Base-by-base conservation (phyloP, 2,329 filamentous ascomycete genomes). In the Fusarium oligoseptatum region DNA sequence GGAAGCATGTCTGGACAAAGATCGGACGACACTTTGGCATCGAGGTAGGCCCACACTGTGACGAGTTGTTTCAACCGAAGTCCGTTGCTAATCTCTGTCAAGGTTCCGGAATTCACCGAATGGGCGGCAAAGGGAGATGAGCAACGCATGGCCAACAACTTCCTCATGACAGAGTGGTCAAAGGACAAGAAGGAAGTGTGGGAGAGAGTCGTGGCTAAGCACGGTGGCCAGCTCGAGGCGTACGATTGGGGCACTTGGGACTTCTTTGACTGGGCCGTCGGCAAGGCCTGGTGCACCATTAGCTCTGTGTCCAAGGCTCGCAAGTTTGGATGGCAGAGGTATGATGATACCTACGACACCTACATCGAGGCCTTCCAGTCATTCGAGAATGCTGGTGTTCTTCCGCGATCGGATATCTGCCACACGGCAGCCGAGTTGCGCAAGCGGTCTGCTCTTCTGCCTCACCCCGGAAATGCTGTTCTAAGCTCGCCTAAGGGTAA, bases 211-310 rank as follows among this genome's bases (percentile, higher is more conserved):
- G 73, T 74, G 9, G 64, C 62, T 11, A 75, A 72, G 20, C 41
- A 75, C 17, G 73, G 73, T 1, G 72, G 72, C 7, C 41, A 69
- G 6, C 56, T 66, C 9, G 66, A 75, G 7, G 73, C 73, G 20
- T 74, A 66, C 20, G 55, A 67, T 15, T 75, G 71, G 73, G 73
- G 73, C 4, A 75, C 73, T 6, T 75, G 68, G 71, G 71, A 75
- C 57, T 75, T 75, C 29, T 72, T 75, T 12, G 73, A 74, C 45
- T 75, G 73, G 73, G 71, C 68, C 4, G 63, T 75, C 17, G 73
- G 73, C 34, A 75, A 75, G 60, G 60, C 71, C 20, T 75, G 71
- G 73, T 68, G 57, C 12, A 75, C 73, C 3, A 72, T 75, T 12
- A 22, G 65, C 11, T 60, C 39, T 12, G 64, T 72, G 3, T 32